phyloP scores from a whole-genome alignment of 176 grass and related monocot species.

The Phoenix roebelenii region DNA sequence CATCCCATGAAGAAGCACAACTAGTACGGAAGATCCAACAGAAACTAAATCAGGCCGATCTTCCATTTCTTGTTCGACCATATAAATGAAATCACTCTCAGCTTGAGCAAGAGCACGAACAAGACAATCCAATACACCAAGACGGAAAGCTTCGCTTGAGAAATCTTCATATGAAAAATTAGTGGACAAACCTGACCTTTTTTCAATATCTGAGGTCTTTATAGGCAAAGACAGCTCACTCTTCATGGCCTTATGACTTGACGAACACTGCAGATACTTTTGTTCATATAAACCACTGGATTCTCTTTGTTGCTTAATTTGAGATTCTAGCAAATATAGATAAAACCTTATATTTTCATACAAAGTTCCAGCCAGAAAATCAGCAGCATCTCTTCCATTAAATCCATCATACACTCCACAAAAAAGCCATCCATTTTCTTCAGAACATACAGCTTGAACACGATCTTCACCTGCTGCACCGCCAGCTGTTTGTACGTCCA shows the following conservation, averaged over 20 bases:
- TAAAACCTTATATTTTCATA: slow-evolving; percentile 92
- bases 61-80: slow-evolving; percentile 91
- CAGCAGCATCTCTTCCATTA: slow-evolving; percentile 95
- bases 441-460: slow-evolving; percentile 98
- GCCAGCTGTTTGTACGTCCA: slow-evolving; percentile 84
- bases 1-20: slow-evolving; percentile 71
- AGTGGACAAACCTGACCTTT: slow-evolving; percentile 11
- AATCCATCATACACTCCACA: slow-evolving; percentile 99
- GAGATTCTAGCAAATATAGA: slow-evolving; percentile 62
- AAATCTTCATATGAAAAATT: slow-evolving; percentile 14
- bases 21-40: slow-evolving; percentile 83
- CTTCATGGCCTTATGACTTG: slow-evolving; percentile 16
- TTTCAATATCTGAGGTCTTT: slow-evolving; percentile 45
- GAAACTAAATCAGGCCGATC: slow-evolving; percentile 94
- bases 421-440: slow-evolving; percentile 93
- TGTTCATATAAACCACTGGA: slow-evolving; percentile 12
- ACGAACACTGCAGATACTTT: slow-evolving; percentile 3
- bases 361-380: slow-evolving; percentile 85
- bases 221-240: slow-evolving; percentile 70
- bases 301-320: slow-evolving; percentile 51
- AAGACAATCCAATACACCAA: slow-evolving; percentile 73
- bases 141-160: slow-evolving; percentile 47
- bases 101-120: slow-evolving; percentile 76
- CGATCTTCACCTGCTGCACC: slow-evolving; percentile 98
- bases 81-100: slow-evolving; percentile 79